phyloP scores from a whole-genome alignment of 2,329 filamentous ascomycete genomes.

The Kalmusia sp. region DNA sequence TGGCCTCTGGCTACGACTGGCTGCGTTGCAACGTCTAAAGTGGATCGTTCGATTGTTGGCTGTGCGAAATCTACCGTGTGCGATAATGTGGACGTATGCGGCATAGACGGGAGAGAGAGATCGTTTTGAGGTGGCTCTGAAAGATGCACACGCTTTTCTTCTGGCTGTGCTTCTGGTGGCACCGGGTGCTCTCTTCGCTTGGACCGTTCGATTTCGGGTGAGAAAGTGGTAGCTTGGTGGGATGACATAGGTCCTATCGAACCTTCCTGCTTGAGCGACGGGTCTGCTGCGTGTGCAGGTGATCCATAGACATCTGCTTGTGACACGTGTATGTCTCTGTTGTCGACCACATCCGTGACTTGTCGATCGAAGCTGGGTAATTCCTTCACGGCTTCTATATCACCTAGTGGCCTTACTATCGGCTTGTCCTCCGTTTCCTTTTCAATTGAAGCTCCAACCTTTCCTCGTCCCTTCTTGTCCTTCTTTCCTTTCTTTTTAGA shows the following conservation, averaged over 20 bases:
- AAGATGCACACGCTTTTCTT: constrained; percentile 43
- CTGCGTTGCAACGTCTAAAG: neutral
- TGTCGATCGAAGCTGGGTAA: constrained; percentile 1
- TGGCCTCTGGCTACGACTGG: constrained; percentile 14
- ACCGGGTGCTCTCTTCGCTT: constrained; percentile 46
- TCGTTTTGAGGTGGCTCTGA: constrained; percentile 18
- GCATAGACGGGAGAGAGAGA: constrained; percentile 12
- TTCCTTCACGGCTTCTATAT: constrained; percentile 6
- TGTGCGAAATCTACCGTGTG: constrained; percentile 5
- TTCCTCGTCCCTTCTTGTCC: constrained; percentile 41
- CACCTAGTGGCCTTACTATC: constrained; percentile 11
- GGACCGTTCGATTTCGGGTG: constrained; percentile 22
- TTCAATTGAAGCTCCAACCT: constrained; percentile 23
- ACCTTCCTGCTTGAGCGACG: constrained; percentile 2
- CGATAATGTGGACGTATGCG: constrained; percentile 1
- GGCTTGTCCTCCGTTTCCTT: constrained; percentile 17
- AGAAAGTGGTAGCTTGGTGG: constrained; percentile 13
- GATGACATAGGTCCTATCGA: neutral
- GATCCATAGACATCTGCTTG: constrained; percentile 19
- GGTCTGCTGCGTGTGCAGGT: constrained; percentile 14
- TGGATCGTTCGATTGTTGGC: constrained; percentile 2
- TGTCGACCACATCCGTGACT: constrained; percentile 11
- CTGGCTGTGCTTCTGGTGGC: constrained; percentile 38
- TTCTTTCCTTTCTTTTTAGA: constrained; percentile 53
- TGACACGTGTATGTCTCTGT: constrained; percentile 20